These are phyloP conservation scores for Favolaschia claudopus DNA, from an alignment of 768 basidiomycete species.

Conservation along the genomic window DNA sequence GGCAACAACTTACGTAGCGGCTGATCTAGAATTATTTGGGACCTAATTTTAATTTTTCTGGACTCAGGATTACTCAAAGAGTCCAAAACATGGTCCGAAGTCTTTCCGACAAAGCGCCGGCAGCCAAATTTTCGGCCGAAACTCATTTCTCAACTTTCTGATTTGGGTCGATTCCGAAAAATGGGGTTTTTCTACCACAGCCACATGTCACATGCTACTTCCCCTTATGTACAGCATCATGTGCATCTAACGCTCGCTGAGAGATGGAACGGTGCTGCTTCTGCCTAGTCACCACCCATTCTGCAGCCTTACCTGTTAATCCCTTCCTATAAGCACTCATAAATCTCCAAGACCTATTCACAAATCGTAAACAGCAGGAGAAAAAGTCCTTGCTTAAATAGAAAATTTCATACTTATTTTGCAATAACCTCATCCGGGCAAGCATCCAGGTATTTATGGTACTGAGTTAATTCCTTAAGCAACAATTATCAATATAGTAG, in stretches of 20 bases:
- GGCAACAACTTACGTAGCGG: too few relatives aligned
- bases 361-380: slow-evolving; percentile 2
- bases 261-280: slow-evolving; percentile 32
- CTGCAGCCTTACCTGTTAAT: slow-evolving; percentile 36
- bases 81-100: too few relatives aligned
- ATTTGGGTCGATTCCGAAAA: not conserved
- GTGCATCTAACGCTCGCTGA: slow-evolving; percentile 26
- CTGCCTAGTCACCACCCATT: slow-evolving; percentile 38
- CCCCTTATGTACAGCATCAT: slow-evolving; percentile 29
- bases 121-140: too few relatives aligned
- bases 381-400: not conserved
- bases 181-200: slow-evolving; percentile 19
- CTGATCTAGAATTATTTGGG: too few relatives aligned
- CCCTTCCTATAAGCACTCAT: slow-evolving; percentile 34
- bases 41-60: too few relatives aligned
- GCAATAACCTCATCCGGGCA: slow-evolving; percentile 2
- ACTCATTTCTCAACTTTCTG: too few relatives aligned
- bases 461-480: not conserved
- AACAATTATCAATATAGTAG: not conserved
- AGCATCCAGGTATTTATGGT: slow-evolving; percentile 7
- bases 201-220: not conserved
- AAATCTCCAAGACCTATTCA: slow-evolving; percentile 8
- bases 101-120: too few relatives aligned
- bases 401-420: not conserved
- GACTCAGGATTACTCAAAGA: too few relatives aligned